Evolutionary conservation across 2,329 filamentous ascomycete genomes (phyloP).

Genomic region (Colletotrichum coccodes): DNA sequence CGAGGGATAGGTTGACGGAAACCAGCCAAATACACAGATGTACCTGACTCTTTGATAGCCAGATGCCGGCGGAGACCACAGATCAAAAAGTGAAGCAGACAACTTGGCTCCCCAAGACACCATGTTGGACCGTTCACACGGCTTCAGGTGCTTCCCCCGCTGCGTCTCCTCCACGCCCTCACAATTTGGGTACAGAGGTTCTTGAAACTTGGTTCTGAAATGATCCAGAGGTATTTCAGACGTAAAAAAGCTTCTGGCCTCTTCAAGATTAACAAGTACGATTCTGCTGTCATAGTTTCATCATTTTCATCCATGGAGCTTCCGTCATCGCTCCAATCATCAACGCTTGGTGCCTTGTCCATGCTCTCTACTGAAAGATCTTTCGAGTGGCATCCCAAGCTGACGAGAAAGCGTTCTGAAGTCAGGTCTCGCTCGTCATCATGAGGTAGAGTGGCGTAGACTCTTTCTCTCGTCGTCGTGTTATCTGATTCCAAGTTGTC

Average conservation of each 20-base stretch:
- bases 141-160: accelerated
- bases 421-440: neutral
- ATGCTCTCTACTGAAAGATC: neutral
- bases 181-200: neutral
- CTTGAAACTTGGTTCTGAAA: neutral
- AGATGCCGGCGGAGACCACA: neutral
- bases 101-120: neutral
- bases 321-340: neutral
- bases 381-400: neutral
- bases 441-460: neutral
- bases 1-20: neutral
- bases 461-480: neutral
- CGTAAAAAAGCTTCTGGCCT: neutral
- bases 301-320: neutral
- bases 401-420: neutral
- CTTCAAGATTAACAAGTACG: neutral
- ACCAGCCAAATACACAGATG: neutral
- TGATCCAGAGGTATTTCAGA: neutral
- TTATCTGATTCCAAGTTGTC: neutral
- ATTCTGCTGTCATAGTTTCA: neutral
- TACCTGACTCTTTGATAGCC: neutral
- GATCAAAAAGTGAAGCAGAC: neutral
- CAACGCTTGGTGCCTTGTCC: neutral
- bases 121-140: neutral
- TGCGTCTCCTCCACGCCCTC: accelerated